Evolutionary conservation across 1,139 yeast genomes (phyloP), one percentile per base, ranked within the genome.

Genomic region (Citeromyces hawaiiensis): DNA sequence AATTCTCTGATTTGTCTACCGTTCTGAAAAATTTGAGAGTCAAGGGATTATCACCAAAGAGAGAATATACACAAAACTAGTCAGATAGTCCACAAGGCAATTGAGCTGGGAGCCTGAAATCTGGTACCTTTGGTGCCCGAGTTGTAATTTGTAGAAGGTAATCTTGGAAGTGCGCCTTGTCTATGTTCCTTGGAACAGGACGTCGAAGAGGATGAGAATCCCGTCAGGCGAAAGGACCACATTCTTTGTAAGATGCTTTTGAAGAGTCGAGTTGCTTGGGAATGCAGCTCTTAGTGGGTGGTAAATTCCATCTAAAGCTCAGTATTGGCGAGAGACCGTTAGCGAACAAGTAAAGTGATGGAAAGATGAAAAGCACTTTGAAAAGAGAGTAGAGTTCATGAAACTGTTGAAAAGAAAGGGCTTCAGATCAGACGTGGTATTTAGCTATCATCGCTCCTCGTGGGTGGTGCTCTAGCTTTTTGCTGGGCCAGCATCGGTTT

Each of bases 341-440:
- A 56, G 61, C 60, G 59, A 57, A 57, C 61, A 57, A 57, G 61
- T 57, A 57, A 59, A 55, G 61, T 56, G 60, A 56, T 51, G 60
- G 60, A 56, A 56, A 56, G 60, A 56, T 56, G 60, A 56, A 56
- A 56, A 56, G 61, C 49, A 56, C 60, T 57, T 56, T 56, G 58
- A 55, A 54, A 55, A 56, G 61, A 54, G 61, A 55, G 60, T 56
- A 57, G 56, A 53, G 60, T 51, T 54, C 57, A 60, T 55, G 61
- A 57, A 56, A 55, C 56, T 56, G 60, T 53, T 55, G 59, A 56
- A 54, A 55, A 60, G 53, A 54, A 51, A 50, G 55, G 47, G 17
- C 34, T 14, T 14, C 13, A 30, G 34, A 30, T 14, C 34, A 30
- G 15, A 30, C 15, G 7, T 30, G 34, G 34, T 30, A 30, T 30